Conservation (phyloP, 2,329 filamentous ascomycete genomes). For the Penicillium occitanis region DNA sequence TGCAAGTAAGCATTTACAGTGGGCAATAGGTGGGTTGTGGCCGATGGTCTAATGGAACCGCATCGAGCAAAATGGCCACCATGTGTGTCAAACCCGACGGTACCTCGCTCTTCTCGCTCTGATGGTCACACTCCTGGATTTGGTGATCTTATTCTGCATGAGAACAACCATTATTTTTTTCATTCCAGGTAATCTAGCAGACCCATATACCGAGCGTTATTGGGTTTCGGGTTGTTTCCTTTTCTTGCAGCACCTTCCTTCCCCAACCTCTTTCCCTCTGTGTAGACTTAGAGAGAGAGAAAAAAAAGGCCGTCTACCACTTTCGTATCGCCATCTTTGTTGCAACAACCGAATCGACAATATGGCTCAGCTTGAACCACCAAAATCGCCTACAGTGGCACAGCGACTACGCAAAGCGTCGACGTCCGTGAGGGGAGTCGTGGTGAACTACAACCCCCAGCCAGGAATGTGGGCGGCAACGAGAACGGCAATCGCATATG, state of each 20-base stretch:
- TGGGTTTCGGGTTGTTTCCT: background rate
- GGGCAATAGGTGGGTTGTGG: too few relatives aligned
- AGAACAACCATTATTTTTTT: too few relatives aligned
- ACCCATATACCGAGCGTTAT: background rate
- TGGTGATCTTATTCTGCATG: too few relatives aligned
- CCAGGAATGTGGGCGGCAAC: background rate
- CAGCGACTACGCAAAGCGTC: background rate
- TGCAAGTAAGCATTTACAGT: too few relatives aligned
- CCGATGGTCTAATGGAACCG: too few relatives aligned
- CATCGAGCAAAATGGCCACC: too few relatives aligned
- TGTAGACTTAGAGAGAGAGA: background rate
- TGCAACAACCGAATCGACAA: background rate
- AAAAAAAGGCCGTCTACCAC: background rate
- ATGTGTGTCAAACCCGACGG: too few relatives aligned
- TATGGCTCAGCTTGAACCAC: background rate
- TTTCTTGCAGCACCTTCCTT: background rate
- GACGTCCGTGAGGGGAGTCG: background rate
- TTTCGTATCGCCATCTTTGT: background rate
- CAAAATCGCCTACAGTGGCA: background rate
- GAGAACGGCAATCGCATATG: background rate
- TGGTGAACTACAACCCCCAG: background rate
- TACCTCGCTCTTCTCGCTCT: too few relatives aligned
- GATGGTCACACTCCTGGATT: too few relatives aligned
- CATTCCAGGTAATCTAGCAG: background rate
- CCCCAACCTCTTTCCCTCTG: background rate